Conservation (phyloP, 2,329 filamentous ascomycete genomes). For the Verticillium albo-atrum region DNA sequence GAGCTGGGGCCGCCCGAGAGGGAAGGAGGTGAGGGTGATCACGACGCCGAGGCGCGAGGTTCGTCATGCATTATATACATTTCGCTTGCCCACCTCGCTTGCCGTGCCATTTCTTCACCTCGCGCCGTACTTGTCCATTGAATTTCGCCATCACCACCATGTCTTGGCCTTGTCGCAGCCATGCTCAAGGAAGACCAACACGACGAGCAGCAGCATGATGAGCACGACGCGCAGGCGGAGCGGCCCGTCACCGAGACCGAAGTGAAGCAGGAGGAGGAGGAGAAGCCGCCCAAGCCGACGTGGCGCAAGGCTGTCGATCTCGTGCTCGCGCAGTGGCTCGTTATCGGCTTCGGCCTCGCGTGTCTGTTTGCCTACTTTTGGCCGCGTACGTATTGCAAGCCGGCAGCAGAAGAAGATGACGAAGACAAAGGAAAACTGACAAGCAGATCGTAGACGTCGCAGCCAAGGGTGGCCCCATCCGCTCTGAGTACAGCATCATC, state of each 20-base stretch:
- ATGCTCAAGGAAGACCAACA: not conserved
- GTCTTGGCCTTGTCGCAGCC: not conserved
- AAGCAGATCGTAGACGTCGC: conserved; percentile 34
- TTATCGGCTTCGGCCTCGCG: conserved; percentile 55
- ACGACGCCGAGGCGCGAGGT: not conserved
- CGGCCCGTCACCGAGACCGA: not conserved
- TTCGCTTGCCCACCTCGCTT: not conserved
- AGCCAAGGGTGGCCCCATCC: conserved; percentile 42
- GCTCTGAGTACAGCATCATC: conserved; percentile 55
- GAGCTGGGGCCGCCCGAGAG: not conserved
- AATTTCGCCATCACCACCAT: not conserved
- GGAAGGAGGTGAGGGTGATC: not conserved
- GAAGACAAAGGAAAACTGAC: not conserved
- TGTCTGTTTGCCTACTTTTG: conserved; percentile 41
- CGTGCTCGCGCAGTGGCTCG: conserved; percentile 57
- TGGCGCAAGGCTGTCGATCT: conserved; percentile 20
- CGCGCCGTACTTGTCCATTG: not conserved
- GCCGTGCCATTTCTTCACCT: not conserved
- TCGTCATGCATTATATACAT: not conserved
- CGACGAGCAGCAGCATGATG: not conserved
- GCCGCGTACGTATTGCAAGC: conserved; percentile 27
- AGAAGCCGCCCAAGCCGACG: not conserved
- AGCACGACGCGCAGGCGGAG: not conserved
- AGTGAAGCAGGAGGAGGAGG: not conserved
- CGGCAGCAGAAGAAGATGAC: not conserved